Percentiles rank a stretch among this genome's conserved stretches.
Conservation (phyloP, 2,329 filamentous ascomycete genomes). For the Colletotrichum sp. region DNA sequence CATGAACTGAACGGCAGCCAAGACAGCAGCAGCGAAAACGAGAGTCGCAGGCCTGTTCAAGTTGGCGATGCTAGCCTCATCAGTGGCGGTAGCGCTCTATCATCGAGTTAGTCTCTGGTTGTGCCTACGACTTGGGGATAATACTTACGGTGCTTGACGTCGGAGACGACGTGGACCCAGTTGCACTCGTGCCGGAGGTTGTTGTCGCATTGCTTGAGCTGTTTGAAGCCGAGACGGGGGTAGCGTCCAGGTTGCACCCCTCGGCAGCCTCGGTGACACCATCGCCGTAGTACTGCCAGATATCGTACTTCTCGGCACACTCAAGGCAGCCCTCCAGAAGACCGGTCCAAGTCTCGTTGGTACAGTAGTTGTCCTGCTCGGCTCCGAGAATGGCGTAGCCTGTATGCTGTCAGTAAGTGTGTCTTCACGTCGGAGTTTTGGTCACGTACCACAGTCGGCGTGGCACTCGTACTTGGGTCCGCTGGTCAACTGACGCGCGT, state of each 20-base stretch:
- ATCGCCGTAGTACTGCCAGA: constrained; percentile 49
- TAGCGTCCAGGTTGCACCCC: constrained; percentile 27
- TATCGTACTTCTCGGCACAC: constrained; percentile 47
- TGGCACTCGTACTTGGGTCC: constrained; percentile 37
- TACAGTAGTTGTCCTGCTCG: constrained; percentile 38
- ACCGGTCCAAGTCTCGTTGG: constrained; percentile 40
- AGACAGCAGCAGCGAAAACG: not conserved
- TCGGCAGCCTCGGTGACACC: constrained; percentile 36
- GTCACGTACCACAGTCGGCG: constrained; percentile 46
- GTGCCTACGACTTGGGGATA: no score
- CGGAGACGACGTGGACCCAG: not conserved
- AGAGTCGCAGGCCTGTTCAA: not conserved
- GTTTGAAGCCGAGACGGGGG: not conserved
- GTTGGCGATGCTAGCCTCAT: not conserved
- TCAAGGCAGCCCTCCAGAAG: constrained; percentile 46
- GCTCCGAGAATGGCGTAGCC: constrained; percentile 39
- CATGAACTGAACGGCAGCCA: not conserved
- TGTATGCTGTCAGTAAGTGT: not conserved
- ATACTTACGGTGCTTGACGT: not conserved
- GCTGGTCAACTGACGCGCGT: constrained; percentile 8
- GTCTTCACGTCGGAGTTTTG: not conserved
- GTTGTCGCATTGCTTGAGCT: not conserved
- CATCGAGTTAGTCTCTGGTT: not conserved
- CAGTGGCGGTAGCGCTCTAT: not conserved
- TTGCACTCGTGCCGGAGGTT: not conserved